phyloP scores from a whole-genome alignment of 352 stramenopile genomes.

The Pythium scleroteichum region DNA sequence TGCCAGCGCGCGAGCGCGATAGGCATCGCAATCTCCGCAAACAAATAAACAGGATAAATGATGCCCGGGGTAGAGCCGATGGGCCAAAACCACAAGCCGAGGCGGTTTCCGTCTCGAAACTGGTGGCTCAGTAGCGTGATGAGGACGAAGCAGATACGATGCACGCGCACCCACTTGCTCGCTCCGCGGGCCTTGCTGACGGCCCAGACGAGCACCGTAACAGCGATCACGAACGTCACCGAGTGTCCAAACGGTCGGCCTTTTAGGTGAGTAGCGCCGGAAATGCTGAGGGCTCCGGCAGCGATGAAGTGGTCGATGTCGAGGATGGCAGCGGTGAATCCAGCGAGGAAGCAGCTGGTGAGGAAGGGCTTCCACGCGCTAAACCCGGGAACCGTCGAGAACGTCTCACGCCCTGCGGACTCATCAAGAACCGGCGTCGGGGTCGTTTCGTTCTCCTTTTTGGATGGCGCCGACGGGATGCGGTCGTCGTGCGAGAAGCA shows the following conservation, averaged over 20 bases:
- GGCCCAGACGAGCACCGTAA: constrained; percentile 38
- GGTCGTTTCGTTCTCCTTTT: constrained; percentile 13
- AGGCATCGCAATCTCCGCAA: constrained; percentile 51
- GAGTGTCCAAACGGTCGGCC: constrained; percentile 65
- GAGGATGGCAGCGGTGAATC: constrained; percentile 43
- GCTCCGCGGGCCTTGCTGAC: constrained; percentile 17
- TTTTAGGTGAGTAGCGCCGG: constrained; percentile 56
- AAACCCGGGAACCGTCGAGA: constrained; percentile 5
- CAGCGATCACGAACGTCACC: constrained; percentile 62
- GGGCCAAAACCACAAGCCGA: constrained; percentile 72
- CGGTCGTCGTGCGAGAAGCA: constrained; percentile 33
- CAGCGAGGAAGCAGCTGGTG: constrained; percentile 44
- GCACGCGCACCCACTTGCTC: constrained; percentile 29
- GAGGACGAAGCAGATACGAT: constrained; percentile 54
- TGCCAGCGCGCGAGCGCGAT: constrained; percentile 35
- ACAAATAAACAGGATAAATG: constrained; percentile 65
- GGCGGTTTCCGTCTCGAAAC: constrained; percentile 62
- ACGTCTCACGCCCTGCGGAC: constrained; percentile 7
- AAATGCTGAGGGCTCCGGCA: constrained; percentile 51
- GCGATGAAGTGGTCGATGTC: constrained; percentile 80
- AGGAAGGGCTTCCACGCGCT: constrained; percentile 34
- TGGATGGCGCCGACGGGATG: constrained; percentile 12
- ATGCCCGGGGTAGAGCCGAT: constrained; percentile 64
- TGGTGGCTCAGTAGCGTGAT: constrained; percentile 67
- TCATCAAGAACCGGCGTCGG: constrained; percentile 24